A percentile compares a stretch with the other conserved stretches of the same genome.
phyloP scores from a whole-genome alignment of 108 stramenopile species.

The Cyclotella choctawhatcheeana region DNA sequence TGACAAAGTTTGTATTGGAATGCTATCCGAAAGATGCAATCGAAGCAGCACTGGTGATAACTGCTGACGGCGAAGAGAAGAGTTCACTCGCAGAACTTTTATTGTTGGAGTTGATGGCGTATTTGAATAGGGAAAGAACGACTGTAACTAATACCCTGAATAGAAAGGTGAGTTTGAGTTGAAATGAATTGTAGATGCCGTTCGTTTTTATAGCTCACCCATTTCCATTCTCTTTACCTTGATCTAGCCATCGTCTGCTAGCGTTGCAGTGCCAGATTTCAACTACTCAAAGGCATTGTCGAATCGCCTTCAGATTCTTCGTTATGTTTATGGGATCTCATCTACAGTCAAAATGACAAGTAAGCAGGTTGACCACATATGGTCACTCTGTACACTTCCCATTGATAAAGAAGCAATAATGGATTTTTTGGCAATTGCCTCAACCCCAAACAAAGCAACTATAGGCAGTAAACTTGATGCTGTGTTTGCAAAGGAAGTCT shows the following conservation, averaged over 20 bases:
- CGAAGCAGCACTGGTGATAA: constrained; percentile 46
- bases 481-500: constrained; percentile 70
- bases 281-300: constrained; percentile 55
- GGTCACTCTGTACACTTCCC: constrained; percentile 71
- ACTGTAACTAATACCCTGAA: constrained; percentile 20
- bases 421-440: constrained; percentile 82
- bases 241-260: constrained; percentile 42
- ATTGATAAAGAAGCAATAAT: constrained; percentile 81
- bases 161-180: constrained; percentile 45
- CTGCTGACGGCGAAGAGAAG: not conserved
- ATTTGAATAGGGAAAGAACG: constrained; percentile 53
- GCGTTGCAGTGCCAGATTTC: constrained; percentile 36
- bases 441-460: too few species aligned
- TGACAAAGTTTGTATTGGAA: constrained; percentile 84
- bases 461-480: constrained; percentile 51
- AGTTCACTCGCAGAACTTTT: constrained; percentile 56
- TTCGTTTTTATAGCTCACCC: not conserved
- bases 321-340: constrained; percentile 76
- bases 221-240: not conserved
- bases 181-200: not conserved
- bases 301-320: constrained; percentile 69
- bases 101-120: constrained; percentile 76
- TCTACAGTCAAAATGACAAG: constrained; percentile 54
- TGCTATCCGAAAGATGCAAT: constrained; percentile 70
- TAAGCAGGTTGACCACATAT: constrained; percentile 66